Evolutionary conservation across 345 rosid genomes (phyloP).

Genomic region (Cochlearia excelsa): DNA sequence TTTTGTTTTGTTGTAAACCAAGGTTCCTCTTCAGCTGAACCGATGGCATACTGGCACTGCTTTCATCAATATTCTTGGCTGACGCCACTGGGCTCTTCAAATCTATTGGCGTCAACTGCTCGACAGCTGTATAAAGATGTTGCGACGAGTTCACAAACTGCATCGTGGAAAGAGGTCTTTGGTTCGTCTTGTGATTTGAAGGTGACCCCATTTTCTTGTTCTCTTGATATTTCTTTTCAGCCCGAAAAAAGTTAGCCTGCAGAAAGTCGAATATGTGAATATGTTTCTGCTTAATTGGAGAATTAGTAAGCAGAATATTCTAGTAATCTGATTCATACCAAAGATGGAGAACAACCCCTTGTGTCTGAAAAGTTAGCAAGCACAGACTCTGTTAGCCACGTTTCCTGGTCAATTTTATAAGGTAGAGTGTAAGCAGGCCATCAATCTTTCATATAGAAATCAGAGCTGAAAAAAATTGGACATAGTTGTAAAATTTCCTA

Average conservation of each 20-base stretch:
- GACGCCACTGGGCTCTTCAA: constrained; percentile 46
- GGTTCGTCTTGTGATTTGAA: constrained; percentile 37
- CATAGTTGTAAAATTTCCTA: background rate
- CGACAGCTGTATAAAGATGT: constrained; percentile 67
- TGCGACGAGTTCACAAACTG: constrained; percentile 49
- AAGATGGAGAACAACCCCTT: constrained; percentile 69
- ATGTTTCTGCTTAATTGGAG: constrained; percentile 18
- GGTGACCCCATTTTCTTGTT: constrained; percentile 47
- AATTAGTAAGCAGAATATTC: constrained; percentile 7
- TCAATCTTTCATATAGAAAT: constrained; percentile 1
- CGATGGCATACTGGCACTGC: constrained; percentile 45
- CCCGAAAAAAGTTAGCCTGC: constrained; percentile 65
- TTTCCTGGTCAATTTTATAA: constrained; percentile 66
- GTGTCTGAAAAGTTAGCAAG: constrained; percentile 82
- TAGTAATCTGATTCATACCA: constrained; percentile 51
- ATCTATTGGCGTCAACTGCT: constrained; percentile 67
- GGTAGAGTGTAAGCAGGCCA: constrained; percentile 36
- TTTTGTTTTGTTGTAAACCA: constrained; percentile 44
- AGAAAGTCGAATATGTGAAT: constrained; percentile 27
- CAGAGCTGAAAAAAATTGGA: background rate
- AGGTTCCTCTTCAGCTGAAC: constrained; percentile 61
- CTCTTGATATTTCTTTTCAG: constrained; percentile 51
- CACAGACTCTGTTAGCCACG: constrained; percentile 79
- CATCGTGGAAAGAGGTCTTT: constrained; percentile 54
- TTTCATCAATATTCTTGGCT: constrained; percentile 46